A percentile compares a stretch with the other conserved stretches of the same genome.
These are phyloP conservation scores for Boeremia exigua DNA, from an alignment of 2,329 filamentous ascomycete genomes.

Conservation along the genomic window DNA sequence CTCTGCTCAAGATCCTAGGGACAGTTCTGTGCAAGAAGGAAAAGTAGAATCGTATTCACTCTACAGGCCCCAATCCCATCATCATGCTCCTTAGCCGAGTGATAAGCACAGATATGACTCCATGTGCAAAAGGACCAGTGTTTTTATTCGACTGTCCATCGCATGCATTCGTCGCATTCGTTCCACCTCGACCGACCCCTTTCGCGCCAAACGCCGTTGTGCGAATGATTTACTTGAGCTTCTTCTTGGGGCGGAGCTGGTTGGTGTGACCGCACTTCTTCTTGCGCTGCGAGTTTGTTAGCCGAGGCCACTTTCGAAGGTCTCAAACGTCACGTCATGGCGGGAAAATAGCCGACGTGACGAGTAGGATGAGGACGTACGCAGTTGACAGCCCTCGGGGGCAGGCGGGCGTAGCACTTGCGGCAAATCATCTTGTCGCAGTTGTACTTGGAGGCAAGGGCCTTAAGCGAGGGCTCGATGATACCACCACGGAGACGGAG, in stretches of 20 bases:
- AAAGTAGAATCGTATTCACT: slow-evolving; percentile 45
- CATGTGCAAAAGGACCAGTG: slow-evolving; percentile 36
- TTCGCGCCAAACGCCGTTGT: slow-evolving; percentile 44
- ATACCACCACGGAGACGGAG: slow-evolving; percentile 99
- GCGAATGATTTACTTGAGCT: slow-evolving; percentile 81
- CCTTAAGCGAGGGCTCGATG: slow-evolving; percentile 97
- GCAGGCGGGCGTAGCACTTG: slow-evolving; percentile 98
- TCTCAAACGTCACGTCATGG: neutral
- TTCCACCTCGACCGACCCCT: slow-evolving; percentile 31
- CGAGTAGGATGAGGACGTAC: slow-evolving; percentile 23
- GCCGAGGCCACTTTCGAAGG: neutral
- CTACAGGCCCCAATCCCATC: slow-evolving; percentile 39
- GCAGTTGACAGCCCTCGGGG: slow-evolving; percentile 99
- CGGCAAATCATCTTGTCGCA: slow-evolving; percentile 99
- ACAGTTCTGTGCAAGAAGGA: slow-evolving; percentile 28
- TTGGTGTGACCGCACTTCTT: slow-evolving; percentile 99
- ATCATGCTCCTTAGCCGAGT: slow-evolving; percentile 33
- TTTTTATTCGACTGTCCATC: slow-evolving; percentile 31
- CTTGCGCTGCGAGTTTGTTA: slow-evolving; percentile 62
- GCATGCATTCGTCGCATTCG: slow-evolving; percentile 42
- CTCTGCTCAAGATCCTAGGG: slow-evolving; percentile 15
- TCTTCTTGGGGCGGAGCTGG: slow-evolving; percentile 99
- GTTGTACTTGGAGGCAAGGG: slow-evolving; percentile 99
- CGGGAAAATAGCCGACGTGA: neutral
- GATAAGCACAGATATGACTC: slow-evolving; percentile 35